Evolutionary conservation across 768 basidiomycete species (phyloP), one percentile per base, ranked within the genome.

Genomic region (Grammothele lineata): DNA sequence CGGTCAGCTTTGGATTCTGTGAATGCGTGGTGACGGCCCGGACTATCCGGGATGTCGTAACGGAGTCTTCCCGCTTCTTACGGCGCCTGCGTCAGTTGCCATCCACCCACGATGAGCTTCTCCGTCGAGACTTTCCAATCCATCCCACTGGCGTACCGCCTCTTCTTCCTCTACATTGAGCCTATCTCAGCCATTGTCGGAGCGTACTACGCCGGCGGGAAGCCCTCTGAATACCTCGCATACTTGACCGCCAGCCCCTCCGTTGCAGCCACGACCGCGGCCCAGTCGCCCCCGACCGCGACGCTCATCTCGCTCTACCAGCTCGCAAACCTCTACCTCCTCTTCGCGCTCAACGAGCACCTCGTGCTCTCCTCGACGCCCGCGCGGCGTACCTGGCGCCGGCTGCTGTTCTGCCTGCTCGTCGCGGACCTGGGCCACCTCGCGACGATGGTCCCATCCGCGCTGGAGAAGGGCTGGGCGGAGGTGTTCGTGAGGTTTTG

Each of bases 111-210:
- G 24, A 27, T 27, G 39, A 40, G 14, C 24, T 2, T 25, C 25
- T 18, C 39, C 27, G 7, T 14, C 27, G 27, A 3, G 24, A 22
- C 22, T 4, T 33, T 27, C 18, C 15, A 18, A 4, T 11, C 37
- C 3, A 53, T 57, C 21, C 53, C 53, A 4, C 35, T 68, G 37
- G 52, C 61, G 17, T 76, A 77, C 59, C 59, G 62, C 22, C 59
- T 74, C 15, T 77, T 77, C 65, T 77, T 77, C 56, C 65, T 76
- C 24, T 74, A 71, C 53, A 62, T 77, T 43, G 76, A 78, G 58
- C 76, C 76, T n/a, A 48, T 76, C 35, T 75, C 75, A 1, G 72
- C 75, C 0, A 63, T 77, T 19, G 68, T 69, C 7, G 76, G 75
- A 19, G 69, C 75, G 11, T 75, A 66, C 59, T 77, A 73, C 59